These are phyloP conservation scores for Trichophyton equinum DNA, from an alignment of 2,329 filamentous ascomycete species.

Conservation along the genomic window DNA sequence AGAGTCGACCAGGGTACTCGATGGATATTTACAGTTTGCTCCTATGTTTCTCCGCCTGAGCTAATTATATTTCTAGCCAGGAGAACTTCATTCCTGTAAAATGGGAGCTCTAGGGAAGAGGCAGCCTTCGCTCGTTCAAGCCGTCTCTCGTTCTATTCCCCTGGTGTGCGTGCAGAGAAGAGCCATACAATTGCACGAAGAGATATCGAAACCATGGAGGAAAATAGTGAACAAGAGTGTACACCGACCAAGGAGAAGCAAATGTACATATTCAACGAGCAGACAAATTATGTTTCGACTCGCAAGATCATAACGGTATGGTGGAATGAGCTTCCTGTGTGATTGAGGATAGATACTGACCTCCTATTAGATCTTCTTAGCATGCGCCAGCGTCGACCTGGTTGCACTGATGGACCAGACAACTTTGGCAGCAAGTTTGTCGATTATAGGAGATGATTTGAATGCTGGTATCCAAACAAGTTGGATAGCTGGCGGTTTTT, in stretches of 20 bases:
- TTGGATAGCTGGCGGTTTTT: constrained; percentile 46
- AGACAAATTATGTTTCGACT: constrained; percentile 44
- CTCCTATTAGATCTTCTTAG: constrained; percentile 40
- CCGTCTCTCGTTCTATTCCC: not conserved
- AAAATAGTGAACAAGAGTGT: not conserved
- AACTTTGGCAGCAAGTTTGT: constrained; percentile 43
- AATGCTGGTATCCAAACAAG: constrained; percentile 39
- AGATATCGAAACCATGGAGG: not conserved
- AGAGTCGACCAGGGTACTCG: not conserved
- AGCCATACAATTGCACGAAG: not conserved
- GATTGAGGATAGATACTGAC: not conserved
- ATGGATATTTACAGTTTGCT: no score
- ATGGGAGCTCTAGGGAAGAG: no score
- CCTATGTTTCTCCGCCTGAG: not conserved
- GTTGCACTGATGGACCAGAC: constrained; percentile 48
- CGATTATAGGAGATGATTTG: constrained; percentile 42
- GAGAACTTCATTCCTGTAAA: not conserved
- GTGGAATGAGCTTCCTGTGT: not conserved
- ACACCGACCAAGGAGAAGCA: constrained; percentile 13
- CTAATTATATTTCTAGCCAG: not conserved
- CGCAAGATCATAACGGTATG: constrained; percentile 41
- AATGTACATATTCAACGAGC: constrained; percentile 38
- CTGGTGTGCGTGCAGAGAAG: not conserved
- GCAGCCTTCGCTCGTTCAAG: not conserved
- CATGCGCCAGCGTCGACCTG: constrained; percentile 44